phyloP scores from a whole-genome alignment of 2,329 filamentous ascomycete species.

The Penicillium sp. region DNA sequence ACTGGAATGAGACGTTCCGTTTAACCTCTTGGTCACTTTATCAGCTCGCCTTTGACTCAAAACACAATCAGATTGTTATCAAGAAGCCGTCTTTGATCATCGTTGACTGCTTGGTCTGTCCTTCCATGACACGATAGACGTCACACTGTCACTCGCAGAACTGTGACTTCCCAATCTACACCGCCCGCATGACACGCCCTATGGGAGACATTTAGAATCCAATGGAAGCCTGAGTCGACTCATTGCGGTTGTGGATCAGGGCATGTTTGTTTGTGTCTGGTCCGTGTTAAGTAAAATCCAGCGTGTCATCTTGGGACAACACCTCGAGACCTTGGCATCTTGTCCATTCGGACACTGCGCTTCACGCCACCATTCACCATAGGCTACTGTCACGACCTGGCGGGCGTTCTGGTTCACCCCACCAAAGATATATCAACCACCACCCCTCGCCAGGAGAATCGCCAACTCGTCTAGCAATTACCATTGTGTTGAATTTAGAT shows the following conservation, averaged over 20 bases:
- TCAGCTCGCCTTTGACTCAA: neutral
- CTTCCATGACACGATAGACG: neutral
- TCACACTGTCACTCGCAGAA: constrained; percentile 9
- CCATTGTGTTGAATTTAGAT: neutral
- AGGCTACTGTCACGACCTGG: neutral
- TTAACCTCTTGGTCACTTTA: constrained; percentile 18
- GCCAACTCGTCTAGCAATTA: neutral
- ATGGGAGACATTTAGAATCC: constrained; percentile 41
- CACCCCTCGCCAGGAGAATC: neutral
- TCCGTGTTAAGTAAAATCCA: constrained; percentile 15
- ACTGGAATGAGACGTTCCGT: constrained; percentile 13
- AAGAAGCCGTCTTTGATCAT: neutral
- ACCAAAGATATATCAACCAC: constrained; percentile 5
- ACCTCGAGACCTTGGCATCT: constrained; percentile 2
- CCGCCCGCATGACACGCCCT: constrained; percentile 32
- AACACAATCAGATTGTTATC: neutral
- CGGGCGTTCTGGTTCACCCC: constrained; percentile 4
- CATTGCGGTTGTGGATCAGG: constrained; percentile 21
- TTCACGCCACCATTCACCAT: neutral
- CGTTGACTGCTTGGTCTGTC: neutral
- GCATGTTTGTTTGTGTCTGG: constrained; percentile 32
- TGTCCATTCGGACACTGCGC: neutral
- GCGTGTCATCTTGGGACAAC: constrained; percentile 15
- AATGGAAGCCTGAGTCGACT: constrained; percentile 39
- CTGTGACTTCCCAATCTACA: constrained; percentile 2